A percentile compares a stretch with the other conserved stretches of the same genome.
phyloP scores from a whole-genome alignment of 2,329 filamentous ascomycete genomes.

The Lasiodiplodia sp. region DNA sequence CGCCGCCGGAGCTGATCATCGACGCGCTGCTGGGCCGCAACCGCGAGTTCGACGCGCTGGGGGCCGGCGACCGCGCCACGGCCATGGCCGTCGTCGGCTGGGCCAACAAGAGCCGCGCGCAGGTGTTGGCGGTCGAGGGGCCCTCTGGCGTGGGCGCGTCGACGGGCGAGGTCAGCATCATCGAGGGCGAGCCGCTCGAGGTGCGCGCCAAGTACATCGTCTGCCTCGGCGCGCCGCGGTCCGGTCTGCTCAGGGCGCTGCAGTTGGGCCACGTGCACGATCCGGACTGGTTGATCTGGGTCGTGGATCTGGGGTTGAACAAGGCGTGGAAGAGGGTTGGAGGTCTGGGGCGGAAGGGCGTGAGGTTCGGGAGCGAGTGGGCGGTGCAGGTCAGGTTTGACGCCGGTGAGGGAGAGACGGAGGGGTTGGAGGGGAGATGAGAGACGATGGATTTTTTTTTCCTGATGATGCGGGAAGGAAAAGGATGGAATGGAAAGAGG shows the following conservation, averaged over 20 bases:
- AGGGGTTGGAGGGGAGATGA: conserved; percentile 1
- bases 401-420: conserved; percentile 21
- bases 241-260: conserved; percentile 80
- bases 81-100: conserved; percentile 92
- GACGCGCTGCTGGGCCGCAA: conserved; percentile 89
- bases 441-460: background rate
- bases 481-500: background rate
- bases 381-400: conserved; percentile 70
- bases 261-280: conserved; percentile 62
- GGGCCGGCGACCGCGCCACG: conserved; percentile 80
- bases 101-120: conserved; percentile 86
- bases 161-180: conserved; percentile 60
- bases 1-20: conserved; percentile 79
- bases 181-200: conserved; percentile 80
- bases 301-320: conserved; percentile 87
- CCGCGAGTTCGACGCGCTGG: conserved; percentile 85
- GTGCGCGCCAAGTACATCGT: conserved; percentile 84
- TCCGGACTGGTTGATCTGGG: conserved; percentile 76
- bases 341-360: conserved; percentile 79
- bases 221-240: conserved; percentile 85
- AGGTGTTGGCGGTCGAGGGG: conserved; percentile 86
- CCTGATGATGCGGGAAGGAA: background rate
- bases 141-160: conserved; percentile 87
- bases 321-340: conserved; percentile 86
- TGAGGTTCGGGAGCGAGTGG: conserved; percentile 90